A percentile compares a stretch with the other conserved stretches of the same genome.
phyloP scores from a whole-genome alignment of 371 early-diverging fungal species.

The Mucor indicus region DNA sequence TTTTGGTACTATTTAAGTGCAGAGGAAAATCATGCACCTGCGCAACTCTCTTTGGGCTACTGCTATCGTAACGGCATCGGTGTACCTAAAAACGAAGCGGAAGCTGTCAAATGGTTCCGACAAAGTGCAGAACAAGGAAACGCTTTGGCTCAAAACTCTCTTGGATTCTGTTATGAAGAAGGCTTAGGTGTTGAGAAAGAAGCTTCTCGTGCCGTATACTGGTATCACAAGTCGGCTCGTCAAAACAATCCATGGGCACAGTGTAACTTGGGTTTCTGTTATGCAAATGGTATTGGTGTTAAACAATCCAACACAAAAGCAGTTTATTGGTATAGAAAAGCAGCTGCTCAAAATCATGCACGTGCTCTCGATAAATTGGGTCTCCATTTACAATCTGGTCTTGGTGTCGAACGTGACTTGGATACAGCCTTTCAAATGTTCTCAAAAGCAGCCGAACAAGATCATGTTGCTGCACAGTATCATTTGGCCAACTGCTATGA shows the following conservation, averaged over 20 bases:
- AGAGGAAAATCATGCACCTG: conserved; percentile 63
- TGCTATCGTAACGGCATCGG: conserved; percentile 78
- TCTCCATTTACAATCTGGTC: conserved; percentile 75
- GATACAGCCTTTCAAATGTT: conserved; percentile 59
- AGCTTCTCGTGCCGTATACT: conserved; percentile 69
- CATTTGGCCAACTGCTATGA: conserved; percentile 67
- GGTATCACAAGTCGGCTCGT: conserved; percentile 77
- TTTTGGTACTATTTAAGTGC: conserved; percentile 72
- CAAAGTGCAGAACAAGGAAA: conserved; percentile 69
- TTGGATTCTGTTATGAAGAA: conserved; percentile 84
- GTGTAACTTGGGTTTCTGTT: conserved; percentile 84
- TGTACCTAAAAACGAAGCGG: conserved; percentile 57
- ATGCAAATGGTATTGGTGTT: conserved; percentile 83
- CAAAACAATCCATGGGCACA: conserved; percentile 87
- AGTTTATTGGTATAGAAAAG: conserved; percentile 68
- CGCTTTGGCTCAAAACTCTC: conserved; percentile 75
- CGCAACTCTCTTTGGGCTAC: conserved; percentile 80
- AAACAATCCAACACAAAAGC: conserved; percentile 55
- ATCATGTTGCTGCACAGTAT: conserved; percentile 62
- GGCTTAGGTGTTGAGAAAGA: conserved; percentile 70
- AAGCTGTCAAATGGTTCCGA: conserved; percentile 69
- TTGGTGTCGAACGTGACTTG: conserved; percentile 62
- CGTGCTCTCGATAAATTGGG: conserved; percentile 83
- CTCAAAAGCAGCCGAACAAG: conserved; percentile 59
- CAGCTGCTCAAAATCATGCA: conserved; percentile 68